Evolutionary conservation across 345 rosid genomes (phyloP), one percentile per base, ranked within the genome.

Genomic region (Euphorbia peplus): DNA sequence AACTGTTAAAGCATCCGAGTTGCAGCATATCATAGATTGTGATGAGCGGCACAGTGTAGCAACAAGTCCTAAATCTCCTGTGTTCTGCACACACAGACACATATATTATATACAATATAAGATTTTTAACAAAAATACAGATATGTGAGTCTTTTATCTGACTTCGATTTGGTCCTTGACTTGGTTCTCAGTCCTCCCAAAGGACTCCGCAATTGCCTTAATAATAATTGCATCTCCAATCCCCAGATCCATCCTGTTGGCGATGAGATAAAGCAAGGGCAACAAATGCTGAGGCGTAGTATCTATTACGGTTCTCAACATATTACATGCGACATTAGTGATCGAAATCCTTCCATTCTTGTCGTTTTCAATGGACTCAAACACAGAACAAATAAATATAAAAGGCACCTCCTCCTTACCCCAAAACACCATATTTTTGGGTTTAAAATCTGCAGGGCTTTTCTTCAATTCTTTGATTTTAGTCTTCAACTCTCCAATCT

Each of bases 31-130:
- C 88, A 86, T 87, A 37, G 89, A 83, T 66, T 95, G 99, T 68
- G 98, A 88, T 47, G 89, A 86, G 46, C 98, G 91, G 78, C 97
- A 91, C 73, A 84, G 89, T 85, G 90, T 87, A 57, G 98, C 99
- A 48, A 95, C 99, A 73, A 86, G 90, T 32, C 99, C 99, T 71
- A 95, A 75, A 78, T 95, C 99, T 77, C 99, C 99, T 72, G 79
- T 73, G 21, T 81, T 88, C 96, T 95, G 76, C 39, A n/a, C n/a
- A n/a, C n/a, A n/a, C n/a, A n/a, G n/a, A n/a, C n/a, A n/a, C n/a
- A n/a, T n/a, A n/a, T n/a, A n/a, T n/a, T n/a, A n/a, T n/a, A n/a
- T n/a, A n/a, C n/a, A n/a, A n/a, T n/a, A n/a, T n/a, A n/a, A n/a
- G n/a, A n/a, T n/a, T n/a, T n/a, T n/a, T n/a, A n/a, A n/a, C 80